These are phyloP conservation scores for Globisporangium canariense DNA, from an alignment of 352 stramenopile species.

Conservation along the genomic window DNA sequence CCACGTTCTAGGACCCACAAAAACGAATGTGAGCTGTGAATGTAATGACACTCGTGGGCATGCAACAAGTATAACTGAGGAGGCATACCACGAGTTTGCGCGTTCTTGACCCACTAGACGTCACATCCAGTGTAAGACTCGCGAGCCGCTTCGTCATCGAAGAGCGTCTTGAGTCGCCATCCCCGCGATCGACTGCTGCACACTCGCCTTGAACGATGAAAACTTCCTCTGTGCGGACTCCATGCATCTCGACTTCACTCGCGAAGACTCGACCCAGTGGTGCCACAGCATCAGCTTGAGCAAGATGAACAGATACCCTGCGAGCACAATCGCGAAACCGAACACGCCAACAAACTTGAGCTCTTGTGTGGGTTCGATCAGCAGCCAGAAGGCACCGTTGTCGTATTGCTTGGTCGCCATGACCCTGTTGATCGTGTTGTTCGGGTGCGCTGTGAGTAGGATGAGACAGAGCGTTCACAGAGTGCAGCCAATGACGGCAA, in stretches of 20 bases:
- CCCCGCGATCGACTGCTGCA: neutral
- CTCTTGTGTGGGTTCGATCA: constrained; percentile 23
- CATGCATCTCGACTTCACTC: neutral
- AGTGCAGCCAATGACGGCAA: constrained; percentile 19
- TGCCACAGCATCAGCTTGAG: neutral
- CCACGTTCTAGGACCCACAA: neutral
- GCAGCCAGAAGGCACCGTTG: constrained; percentile 33
- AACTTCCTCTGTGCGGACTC: neutral
- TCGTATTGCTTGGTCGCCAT: constrained; percentile 31
- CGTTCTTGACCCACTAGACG: neutral
- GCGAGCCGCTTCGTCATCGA: neutral
- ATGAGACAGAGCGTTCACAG: constrained; percentile 29
- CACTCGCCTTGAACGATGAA: neutral
- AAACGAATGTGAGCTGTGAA: neutral
- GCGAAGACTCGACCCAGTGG: neutral
- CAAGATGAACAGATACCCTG: constrained; percentile 28
- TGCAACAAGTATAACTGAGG: neutral
- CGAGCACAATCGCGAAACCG: constrained; percentile 15
- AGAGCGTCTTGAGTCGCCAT: too few species aligned
- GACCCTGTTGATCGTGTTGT: constrained; percentile 29
- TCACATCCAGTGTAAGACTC: neutral
- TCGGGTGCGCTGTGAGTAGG: constrained; percentile 27
- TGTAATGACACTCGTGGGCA: neutral
- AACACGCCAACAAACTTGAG: constrained; percentile 17
- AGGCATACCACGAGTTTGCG: neutral